phyloP scores from a whole-genome alignment of 2,329 filamentous ascomycete genomes.

The Dothideomycetes sp. region DNA sequence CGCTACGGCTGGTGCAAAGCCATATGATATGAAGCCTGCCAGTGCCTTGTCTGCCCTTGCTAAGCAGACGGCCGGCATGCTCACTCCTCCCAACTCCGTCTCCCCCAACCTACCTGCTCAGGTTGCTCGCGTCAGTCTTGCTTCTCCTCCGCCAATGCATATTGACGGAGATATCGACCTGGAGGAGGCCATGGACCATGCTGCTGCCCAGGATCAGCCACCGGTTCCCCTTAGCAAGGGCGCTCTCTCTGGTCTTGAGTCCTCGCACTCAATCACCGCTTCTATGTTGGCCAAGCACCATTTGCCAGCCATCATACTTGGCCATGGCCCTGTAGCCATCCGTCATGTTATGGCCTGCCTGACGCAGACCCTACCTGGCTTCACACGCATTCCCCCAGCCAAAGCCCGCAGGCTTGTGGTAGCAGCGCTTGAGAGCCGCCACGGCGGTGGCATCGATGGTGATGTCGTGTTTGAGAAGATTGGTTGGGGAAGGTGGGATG shows the following conservation, averaged over 20 bases:
- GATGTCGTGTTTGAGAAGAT: slow-evolving; percentile 88
- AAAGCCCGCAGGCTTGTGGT: slow-evolving; percentile 88
- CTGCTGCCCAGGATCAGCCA: slow-evolving; percentile 32
- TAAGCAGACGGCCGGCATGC: slow-evolving; percentile 32
- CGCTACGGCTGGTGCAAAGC: slow-evolving; percentile 5
- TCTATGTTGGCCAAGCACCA: slow-evolving; percentile 79
- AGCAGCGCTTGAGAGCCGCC: slow-evolving; percentile 75
- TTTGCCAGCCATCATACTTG: slow-evolving; percentile 79
- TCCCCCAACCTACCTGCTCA: slow-evolving; percentile 79
- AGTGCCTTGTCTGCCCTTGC: slow-evolving; percentile 11
- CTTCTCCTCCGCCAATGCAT: slow-evolving; percentile 34
- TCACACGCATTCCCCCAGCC: slow-evolving; percentile 74
- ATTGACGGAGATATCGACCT: slow-evolving; percentile 84
- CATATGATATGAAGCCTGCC: slow-evolving; percentile 3
- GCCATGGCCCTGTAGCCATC: slow-evolving; percentile 84
- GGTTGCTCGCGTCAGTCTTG: slow-evolving; percentile 51
- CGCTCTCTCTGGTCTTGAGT: slow-evolving; percentile 50
- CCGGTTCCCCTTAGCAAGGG: slow-evolving; percentile 34
- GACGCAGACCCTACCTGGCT: slow-evolving; percentile 85
- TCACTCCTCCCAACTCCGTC: slow-evolving; percentile 90
- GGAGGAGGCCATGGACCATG: slow-evolving; percentile 53
- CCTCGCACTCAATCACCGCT: slow-evolving; percentile 72
- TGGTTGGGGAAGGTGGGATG: slow-evolving; percentile 95
- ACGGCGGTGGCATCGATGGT: slow-evolving; percentile 48
- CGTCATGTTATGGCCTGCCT: slow-evolving; percentile 92